Evolutionary conservation across 2,329 filamentous ascomycete species (phyloP).

Genomic region (Epichloe gansuensis): DNA sequence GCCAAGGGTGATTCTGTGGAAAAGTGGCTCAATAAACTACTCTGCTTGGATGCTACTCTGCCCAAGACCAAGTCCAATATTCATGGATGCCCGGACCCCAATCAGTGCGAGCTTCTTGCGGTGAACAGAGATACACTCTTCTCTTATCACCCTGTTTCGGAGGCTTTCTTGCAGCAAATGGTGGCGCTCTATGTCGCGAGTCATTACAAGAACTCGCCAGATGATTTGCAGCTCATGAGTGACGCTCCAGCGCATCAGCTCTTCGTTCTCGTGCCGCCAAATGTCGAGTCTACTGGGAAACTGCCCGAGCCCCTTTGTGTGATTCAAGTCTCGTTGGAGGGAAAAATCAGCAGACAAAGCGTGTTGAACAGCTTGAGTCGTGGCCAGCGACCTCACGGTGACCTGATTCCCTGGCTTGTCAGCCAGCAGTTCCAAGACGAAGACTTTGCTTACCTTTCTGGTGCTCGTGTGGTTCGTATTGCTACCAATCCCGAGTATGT

Average conservation of each 20-base stretch:
- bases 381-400: slow-evolving; percentile 78
- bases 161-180: slow-evolving; percentile 97
- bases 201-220: slow-evolving; percentile 96
- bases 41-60: slow-evolving; percentile 87
- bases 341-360: slow-evolving; percentile 85
- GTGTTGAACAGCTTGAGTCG: slow-evolving; percentile 81
- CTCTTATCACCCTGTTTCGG: slow-evolving; percentile 92
- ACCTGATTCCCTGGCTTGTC: slow-evolving; percentile 94
- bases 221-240: slow-evolving; percentile 96
- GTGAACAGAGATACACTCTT: slow-evolving; percentile 97
- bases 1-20: slow-evolving; percentile 82
- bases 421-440: slow-evolving; percentile 98
- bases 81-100: slow-evolving; percentile 78
- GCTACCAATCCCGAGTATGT: slow-evolving; percentile 92
- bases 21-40: slow-evolving; percentile 87
- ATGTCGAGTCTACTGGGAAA: slow-evolving; percentile 61
- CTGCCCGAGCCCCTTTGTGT: slow-evolving; percentile 91
- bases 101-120: slow-evolving; percentile 79
- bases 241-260: slow-evolving; percentile 94
- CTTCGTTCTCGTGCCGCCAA: slow-evolving; percentile 82
- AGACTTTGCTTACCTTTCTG: slow-evolving; percentile 86
- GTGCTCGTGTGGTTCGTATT: slow-evolving; percentile 83
- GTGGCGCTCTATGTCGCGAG: slow-evolving; percentile 94
- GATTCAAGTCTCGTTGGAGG: slow-evolving; percentile 87
- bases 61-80: slow-evolving; percentile 60